A percentile compares a stretch with the other conserved stretches of the same genome.
phyloP scores from a whole-genome alignment of 1,139 yeast genomes.

The Saccharomyces hybrid region DNA sequence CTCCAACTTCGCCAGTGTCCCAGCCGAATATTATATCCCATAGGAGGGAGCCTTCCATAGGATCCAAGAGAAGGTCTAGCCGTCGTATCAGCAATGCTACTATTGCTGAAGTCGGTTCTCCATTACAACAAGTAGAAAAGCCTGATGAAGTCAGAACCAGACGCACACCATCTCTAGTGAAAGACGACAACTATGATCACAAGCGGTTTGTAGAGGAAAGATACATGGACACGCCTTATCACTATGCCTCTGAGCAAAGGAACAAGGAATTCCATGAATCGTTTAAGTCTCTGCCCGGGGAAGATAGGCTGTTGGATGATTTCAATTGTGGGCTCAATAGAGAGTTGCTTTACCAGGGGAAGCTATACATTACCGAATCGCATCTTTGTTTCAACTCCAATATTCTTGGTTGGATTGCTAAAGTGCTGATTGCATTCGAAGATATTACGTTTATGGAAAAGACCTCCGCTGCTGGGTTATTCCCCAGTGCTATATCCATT shows the following conservation, averaged over 20 bases:
- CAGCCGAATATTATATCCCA: slow-evolving; percentile 13
- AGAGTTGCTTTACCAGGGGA: slow-evolving; percentile 87
- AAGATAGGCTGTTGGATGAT: slow-evolving; percentile 76
- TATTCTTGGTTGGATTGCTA: slow-evolving; percentile 87
- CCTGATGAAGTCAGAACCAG: slow-evolving; percentile 9
- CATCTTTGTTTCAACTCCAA: slow-evolving; percentile 87
- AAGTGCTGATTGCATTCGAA: slow-evolving; percentile 58
- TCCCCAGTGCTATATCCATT: slow-evolving; percentile 84
- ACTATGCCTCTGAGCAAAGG: slow-evolving; percentile 60
- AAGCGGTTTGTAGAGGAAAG: slow-evolving; percentile 37
- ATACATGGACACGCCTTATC: slow-evolving; percentile 37
- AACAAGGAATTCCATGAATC: slow-evolving; percentile 74
- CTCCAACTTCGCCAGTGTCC: slow-evolving; percentile 9
- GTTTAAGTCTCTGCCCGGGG: slow-evolving; percentile 59
- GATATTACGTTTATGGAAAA: slow-evolving; percentile 74
- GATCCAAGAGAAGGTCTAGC: slow-evolving; percentile 6
- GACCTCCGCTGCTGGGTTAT: slow-evolving; percentile 77
- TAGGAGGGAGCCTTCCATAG: slow-evolving; percentile 13
- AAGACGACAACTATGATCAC: slow-evolving; percentile 24
- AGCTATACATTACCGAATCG: slow-evolving; percentile 73
- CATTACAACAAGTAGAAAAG: slow-evolving; percentile 5
- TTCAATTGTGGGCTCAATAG: slow-evolving; percentile 85
- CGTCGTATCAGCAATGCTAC: slow-evolving; percentile 6
- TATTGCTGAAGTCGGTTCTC: slow-evolving; percentile 1
- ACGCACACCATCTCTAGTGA: neutral